These are phyloP conservation scores for Epichloe sibirici DNA, from an alignment of 2,329 filamentous ascomycete species.

Conservation along the genomic window DNA sequence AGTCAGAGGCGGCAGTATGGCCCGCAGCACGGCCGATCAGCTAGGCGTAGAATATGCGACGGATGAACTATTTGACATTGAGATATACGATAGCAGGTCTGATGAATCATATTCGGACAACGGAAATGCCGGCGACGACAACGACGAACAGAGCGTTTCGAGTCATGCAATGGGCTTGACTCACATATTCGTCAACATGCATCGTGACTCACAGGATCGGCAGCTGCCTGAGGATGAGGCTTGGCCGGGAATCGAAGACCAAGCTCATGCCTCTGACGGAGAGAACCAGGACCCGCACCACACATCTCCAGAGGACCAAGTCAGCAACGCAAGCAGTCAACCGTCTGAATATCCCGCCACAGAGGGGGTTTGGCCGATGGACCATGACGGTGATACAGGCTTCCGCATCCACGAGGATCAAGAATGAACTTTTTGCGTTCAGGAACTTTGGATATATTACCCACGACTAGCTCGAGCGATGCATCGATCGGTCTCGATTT, in stretches of 20 bases:
- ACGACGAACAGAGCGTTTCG: slow-evolving; percentile 14
- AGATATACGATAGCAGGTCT: slow-evolving; percentile 23
- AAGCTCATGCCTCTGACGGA: slow-evolving; percentile 30
- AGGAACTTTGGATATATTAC: not conserved
- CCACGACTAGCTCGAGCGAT: no score
- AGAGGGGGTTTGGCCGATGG: slow-evolving; percentile 27
- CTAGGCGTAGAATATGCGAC: slow-evolving; percentile 20
- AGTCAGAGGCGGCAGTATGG: slow-evolving; percentile 17
- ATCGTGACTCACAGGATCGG: slow-evolving; percentile 14
- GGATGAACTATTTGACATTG: slow-evolving; percentile 23
- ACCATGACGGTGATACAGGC: slow-evolving; percentile 13
- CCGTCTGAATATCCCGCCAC: slow-evolving; percentile 46
- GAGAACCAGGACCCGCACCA: slow-evolving; percentile 38
- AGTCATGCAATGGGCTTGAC: slow-evolving; percentile 18
- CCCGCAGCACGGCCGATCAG: slow-evolving; percentile 17
- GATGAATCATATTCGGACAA: slow-evolving; percentile 22
- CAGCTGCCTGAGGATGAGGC: slow-evolving; percentile 40
- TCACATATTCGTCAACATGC: slow-evolving; percentile 5
- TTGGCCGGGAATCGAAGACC: slow-evolving; percentile 45
- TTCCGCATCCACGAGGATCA: slow-evolving; percentile 32
- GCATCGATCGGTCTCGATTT: no score
- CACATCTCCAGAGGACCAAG: slow-evolving; percentile 15
- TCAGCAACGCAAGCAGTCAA: slow-evolving; percentile 33
- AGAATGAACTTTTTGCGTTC: not conserved
- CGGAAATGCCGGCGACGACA: slow-evolving; percentile 13